phyloP scores from a whole-genome alignment of 2,329 filamentous ascomycete species.

The Calonectria crousiana region DNA sequence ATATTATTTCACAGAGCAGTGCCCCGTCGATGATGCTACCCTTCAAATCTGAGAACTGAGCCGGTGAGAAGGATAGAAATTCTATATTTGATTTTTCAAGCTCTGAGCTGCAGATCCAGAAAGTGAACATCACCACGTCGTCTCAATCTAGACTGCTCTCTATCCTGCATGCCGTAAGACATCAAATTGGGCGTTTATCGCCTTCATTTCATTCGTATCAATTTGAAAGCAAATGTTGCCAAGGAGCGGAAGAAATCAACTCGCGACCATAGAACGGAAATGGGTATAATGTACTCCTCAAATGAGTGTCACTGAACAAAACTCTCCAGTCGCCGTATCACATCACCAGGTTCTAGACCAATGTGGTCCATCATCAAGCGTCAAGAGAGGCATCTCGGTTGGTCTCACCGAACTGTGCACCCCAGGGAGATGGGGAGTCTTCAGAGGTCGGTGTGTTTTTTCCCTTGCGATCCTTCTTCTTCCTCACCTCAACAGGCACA shows the following conservation, averaged over 20 bases:
- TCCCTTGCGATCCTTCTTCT: conserved; percentile 40
- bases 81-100: not conserved
- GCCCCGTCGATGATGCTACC: not conserved
- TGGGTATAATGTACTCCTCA: conserved; percentile 26
- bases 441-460: conserved; percentile 39
- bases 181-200: not conserved
- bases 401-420: conserved; percentile 17
- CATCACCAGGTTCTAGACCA: not conserved
- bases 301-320: conserved; percentile 19
- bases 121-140: not conserved
- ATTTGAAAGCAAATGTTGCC: not conserved
- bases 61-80: not conserved
- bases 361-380: not conserved
- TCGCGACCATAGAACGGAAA: conserved; percentile 5
- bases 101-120: not conserved
- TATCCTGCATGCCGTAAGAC: not conserved
- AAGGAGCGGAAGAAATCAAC: conserved; percentile 1
- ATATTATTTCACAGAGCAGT: not conserved
- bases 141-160: not conserved
- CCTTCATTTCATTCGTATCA: not conserved
- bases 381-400: not conserved
- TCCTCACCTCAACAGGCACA: conserved; percentile 38
- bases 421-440: conserved; percentile 34
- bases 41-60: not conserved
- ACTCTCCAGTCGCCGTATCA: conserved; percentile 7